Evolutionary conservation across 2,329 filamentous ascomycete genomes (phyloP), one percentile per base, ranked within the genome.

Genomic region (Fusarium drepaniforme): DNA sequence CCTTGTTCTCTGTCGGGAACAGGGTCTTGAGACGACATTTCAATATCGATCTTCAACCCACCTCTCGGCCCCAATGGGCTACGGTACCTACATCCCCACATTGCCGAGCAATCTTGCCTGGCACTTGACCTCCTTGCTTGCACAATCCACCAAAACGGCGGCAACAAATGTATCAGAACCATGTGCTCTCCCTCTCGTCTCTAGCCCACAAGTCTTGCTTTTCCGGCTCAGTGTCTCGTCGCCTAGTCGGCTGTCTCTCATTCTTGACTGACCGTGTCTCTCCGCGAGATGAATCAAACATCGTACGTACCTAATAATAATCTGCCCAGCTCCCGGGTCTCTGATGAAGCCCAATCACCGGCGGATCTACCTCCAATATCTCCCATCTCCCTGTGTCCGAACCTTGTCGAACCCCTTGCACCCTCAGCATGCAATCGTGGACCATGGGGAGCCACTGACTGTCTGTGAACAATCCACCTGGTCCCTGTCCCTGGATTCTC

Each of bases 11-110:
- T 35, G 67, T 25, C 59, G 40, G 60, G 53, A 53, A 46, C 75
- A 74, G 68, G 71, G 67, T 67, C 71, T 77, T 49, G 57, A 76
- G 66, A 74, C 69, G 53, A 70, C 68, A 67, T 28, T 66, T 68
- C 75, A 78, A 73, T 71, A 78, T 78, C 67, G 75, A 77, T 78
- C 67, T 76, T 68, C 76, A 76, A 68, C 49, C 63, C 66, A 40
- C 57, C 70, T 70, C 49, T 62, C 60, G 64, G 21, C 64, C 66
- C 74, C 68, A 77, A 77, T 77, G 44, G 60, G 40, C 66, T 71
- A 16, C 67, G 49, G 65, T 44, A 61, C 51, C 25, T 53, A 37
- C 57, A 67, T 71, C 67, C 56, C 76, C 70, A 78, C 76, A 71
- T 64, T 68, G 25, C 64, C 40, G 57, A 70, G 66, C 70, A 66